Conservation (phyloP, 75 land plant species). For the Larix kaempferi region DNA sequence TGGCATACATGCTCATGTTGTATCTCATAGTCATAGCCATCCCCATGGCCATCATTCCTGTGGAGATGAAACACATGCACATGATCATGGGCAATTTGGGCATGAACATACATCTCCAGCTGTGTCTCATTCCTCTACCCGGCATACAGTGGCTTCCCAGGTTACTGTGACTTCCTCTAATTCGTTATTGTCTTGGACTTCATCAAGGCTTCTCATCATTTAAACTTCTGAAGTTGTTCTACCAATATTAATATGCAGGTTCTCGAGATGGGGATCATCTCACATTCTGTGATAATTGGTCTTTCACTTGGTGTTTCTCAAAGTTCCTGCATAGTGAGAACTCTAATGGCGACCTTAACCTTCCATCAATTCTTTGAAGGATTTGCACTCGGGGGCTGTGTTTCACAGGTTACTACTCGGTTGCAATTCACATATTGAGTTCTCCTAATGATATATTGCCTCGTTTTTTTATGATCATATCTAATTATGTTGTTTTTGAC, state of each 20-base stretch:
- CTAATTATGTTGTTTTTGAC: background rate
- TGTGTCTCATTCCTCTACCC: conserved; percentile 15
- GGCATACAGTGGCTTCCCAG: conserved; percentile 92
- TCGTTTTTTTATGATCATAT: background rate
- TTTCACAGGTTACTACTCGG: conserved; percentile 41
- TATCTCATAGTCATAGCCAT: conserved; percentile 71
- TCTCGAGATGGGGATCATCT: conserved; percentile 38
- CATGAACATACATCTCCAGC: conserved; percentile 13
- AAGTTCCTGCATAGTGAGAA: conserved; percentile 83
- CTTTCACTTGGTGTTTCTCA: conserved; percentile 90
- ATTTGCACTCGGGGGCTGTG: conserved; percentile 95
- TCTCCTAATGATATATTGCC: background rate
- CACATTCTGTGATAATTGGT: conserved; percentile 88
- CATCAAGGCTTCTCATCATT: background rate
- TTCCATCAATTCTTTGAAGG: conserved; percentile 99
- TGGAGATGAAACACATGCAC: conserved; percentile 24
- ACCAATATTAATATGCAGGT: conserved; percentile 15
- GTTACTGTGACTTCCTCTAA: conserved; percentile 20
- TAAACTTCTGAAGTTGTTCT: background rate
- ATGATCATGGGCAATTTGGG: conserved; percentile 16
- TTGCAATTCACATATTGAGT: background rate
- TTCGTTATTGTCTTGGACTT: background rate
- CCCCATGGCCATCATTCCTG: conserved; percentile 48
- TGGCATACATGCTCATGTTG: conserved; percentile 89
- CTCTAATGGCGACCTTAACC: conserved; percentile 71